Conservation (phyloP, 2,329 filamentous ascomycete species). For the Alternaria longipes region DNA sequence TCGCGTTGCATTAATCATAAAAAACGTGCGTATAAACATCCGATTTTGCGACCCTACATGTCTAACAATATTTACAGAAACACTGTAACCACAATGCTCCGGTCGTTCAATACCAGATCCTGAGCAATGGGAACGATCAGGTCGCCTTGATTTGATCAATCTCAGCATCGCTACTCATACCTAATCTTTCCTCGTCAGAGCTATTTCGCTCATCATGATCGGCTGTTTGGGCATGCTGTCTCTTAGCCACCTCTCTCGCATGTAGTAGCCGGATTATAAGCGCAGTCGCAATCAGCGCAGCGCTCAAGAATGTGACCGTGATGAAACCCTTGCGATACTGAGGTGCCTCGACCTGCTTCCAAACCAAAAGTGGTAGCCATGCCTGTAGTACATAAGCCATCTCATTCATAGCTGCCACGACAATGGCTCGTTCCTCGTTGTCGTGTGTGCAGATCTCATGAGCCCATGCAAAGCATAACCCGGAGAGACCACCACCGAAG, state of each 20-base stretch:
- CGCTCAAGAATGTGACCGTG: constrained; percentile 49
- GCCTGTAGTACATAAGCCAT: constrained; percentile 75
- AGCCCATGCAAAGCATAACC: constrained; percentile 63
- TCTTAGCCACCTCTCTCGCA: constrained; percentile 48
- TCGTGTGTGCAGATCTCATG: constrained; percentile 65
- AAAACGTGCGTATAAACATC: too few relatives aligned
- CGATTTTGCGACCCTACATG: too few relatives aligned
- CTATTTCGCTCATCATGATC: not conserved
- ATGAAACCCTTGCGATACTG: constrained; percentile 69
- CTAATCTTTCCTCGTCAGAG: not conserved
- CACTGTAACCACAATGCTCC: too few relatives aligned
- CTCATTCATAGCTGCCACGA: constrained; percentile 73
- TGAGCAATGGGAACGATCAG: not conserved
- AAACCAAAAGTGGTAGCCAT: constrained; percentile 73
- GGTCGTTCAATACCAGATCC: not conserved
- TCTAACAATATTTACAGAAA: too few relatives aligned
- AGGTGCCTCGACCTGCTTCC: constrained; percentile 71
- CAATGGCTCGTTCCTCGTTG: constrained; percentile 72
- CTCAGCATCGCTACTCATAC: not conserved
- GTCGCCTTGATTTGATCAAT: not conserved
- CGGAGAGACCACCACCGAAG: constrained; percentile 58
- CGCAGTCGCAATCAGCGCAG: constrained; percentile 59
- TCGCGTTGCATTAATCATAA: too few relatives aligned
- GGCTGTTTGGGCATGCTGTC: not conserved
- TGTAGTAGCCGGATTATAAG: constrained; percentile 59